Base-by-base conservation (phyloP, 2,329 filamentous ascomycete genomes). In the Fusarium falciforme region DNA sequence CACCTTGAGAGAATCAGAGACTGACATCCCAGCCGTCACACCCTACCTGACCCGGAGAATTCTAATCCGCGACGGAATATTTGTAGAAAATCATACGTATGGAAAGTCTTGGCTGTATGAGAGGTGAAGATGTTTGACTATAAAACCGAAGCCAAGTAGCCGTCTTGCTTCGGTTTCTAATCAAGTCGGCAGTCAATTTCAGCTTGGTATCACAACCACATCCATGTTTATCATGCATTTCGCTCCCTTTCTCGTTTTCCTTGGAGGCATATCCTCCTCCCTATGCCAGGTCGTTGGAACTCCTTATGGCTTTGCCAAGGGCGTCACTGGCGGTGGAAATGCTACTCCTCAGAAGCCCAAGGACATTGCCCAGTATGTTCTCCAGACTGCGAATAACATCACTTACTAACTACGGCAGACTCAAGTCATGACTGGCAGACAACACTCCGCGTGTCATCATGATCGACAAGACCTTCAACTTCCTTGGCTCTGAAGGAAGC, bases 361-460 rank as follows among this genome's bases (percentile, higher is more conserved):
- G 40, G 59, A 61, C n/a, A 61, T 61, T 33, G 27, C 38, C 20
- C n/a, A 61, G 59, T 61, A 35, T 8, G 40, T 35, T 9, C 1
- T n/a, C 6, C 12, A n/a, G 7, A 5, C 20, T 44, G 3, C 6
- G 6, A 7, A 44, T 6, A 22, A 14, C 7, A 22, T 44, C 12
- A 44, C 6, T 3, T 44, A 20, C 40, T 61, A 20, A 61, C 40
- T 9, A 16, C 1, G 35, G 4, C 17, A 61, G 59, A 35, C 40
- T 61, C 9, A 61, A 61, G 20, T 47, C 40, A 6, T 61, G 59
- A 40, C 40, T 61, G 2, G 12, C 40, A 8, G 59, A 61, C 20
- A n/a, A 35, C 5, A 49, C 40, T 27, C 66, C 82, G 4, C 79
- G 81, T 14, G 80, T 82, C 33, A 83, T 83, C 63, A 76, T 83